Evolutionary conservation across 257 asterid genomes (phyloP).

Genomic region (Solanum dulcamara): DNA sequence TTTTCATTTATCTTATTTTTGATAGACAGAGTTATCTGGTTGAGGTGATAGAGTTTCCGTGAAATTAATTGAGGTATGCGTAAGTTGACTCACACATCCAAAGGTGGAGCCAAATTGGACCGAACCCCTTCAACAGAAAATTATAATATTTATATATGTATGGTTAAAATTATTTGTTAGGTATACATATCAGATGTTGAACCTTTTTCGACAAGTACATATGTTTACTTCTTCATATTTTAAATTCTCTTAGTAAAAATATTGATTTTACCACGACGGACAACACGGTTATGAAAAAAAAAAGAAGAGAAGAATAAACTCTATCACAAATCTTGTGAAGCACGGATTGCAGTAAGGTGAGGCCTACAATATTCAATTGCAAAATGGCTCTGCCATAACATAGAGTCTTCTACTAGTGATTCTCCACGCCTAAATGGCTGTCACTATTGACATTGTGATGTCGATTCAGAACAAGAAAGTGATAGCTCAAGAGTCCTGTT

Average conservation of each 20-base stretch:
- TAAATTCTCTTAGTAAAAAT: too few species aligned
- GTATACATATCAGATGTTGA: not conserved
- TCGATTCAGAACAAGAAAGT: constrained; percentile 5
- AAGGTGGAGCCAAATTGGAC: not conserved
- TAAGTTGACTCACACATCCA: not conserved
- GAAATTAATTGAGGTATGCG: not conserved
- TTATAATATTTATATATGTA: too few species aligned
- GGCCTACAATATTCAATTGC: not conserved
- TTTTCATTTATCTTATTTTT: not conserved
- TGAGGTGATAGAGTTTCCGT: not conserved
- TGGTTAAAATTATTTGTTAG: not conserved
- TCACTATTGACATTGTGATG: not conserved
- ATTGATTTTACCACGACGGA: too few species aligned
- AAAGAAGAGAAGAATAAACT: not conserved
- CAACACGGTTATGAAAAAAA: not conserved
- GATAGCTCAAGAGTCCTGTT: constrained; percentile 7
- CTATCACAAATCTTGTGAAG: not conserved
- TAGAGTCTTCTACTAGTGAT: not conserved
- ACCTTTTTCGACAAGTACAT: too few species aligned
- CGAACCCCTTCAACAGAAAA: not conserved
- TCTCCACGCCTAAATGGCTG: not conserved
- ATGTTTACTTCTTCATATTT: not conserved
- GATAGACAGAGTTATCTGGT: not conserved
- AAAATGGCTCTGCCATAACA: not conserved
- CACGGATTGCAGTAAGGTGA: not conserved